These are phyloP conservation scores for Solanum chacoense DNA, from an alignment of 305 asterid species.

Conservation along the genomic window DNA sequence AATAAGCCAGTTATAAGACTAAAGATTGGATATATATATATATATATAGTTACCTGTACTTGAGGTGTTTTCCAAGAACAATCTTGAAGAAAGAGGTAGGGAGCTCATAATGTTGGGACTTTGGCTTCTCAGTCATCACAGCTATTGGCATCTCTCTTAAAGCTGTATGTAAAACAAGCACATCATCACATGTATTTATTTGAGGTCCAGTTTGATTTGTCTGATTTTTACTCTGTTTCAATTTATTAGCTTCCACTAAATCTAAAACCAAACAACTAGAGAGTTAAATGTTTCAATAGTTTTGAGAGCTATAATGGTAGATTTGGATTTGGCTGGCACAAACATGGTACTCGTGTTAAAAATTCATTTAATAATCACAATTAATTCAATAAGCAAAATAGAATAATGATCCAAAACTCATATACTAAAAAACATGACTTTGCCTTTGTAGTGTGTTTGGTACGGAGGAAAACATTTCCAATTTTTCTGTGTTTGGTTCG, in stretches of 20 bases:
- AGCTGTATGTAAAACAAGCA: not conserved
- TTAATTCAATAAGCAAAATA: too few relatives aligned
- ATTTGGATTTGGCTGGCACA: not conserved
- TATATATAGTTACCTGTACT: conserved; percentile 50
- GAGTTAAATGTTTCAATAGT: not conserved
- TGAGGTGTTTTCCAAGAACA: conserved; percentile 74
- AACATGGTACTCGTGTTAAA: not conserved
- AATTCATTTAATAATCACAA: too few relatives aligned
- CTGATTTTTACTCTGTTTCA: not conserved
- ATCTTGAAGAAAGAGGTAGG: conserved; percentile 87
- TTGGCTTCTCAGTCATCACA: conserved; percentile 61
- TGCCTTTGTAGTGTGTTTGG: too few relatives aligned
- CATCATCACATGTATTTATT: not conserved
- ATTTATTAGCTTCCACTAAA: not conserved
- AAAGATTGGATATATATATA: too few relatives aligned
- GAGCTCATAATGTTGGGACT: conserved; percentile 74
- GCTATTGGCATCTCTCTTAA: conserved; percentile 76
- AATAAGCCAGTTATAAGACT: not conserved
- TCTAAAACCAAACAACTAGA: too few relatives aligned
- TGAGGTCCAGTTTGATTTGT: not conserved
- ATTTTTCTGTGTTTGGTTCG: too few relatives aligned
- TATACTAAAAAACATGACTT: too few relatives aligned
- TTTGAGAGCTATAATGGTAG: not conserved
- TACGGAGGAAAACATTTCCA: too few relatives aligned
- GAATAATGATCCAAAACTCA: too few relatives aligned